Percentiles rank a stretch among this genome's conserved stretches.
Evolutionary conservation across 192 early-diverging fungal genomes (phyloP).

Genomic region (Entomortierella beljakovae): DNA sequence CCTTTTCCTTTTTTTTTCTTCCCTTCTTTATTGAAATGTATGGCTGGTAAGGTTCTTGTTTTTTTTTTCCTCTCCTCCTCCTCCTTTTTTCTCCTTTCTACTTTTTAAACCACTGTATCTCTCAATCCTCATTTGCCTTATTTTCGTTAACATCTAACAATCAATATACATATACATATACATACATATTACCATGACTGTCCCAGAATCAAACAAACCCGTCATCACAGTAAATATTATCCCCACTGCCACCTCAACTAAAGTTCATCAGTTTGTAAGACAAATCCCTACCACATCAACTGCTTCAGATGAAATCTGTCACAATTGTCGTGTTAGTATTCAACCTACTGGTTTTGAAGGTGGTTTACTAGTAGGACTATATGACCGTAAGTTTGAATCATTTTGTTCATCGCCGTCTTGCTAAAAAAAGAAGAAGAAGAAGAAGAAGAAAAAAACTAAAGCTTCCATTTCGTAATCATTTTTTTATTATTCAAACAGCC

Average conservation of each 20-base stretch:
- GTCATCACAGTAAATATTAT: slow-evolving; percentile 11
- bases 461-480: too few species aligned
- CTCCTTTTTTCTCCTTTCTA: neutral
- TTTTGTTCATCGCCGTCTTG: too few species aligned
- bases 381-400: slow-evolving; percentile 39
- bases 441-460: too few species aligned
- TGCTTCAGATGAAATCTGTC: slow-evolving; percentile 31
- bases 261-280: slow-evolving; percentile 40
- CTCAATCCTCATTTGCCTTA: neutral
- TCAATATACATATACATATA: neutral
- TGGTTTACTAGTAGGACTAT: slow-evolving; percentile 44
- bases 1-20: neutral
- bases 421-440: too few species aligned
- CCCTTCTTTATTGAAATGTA: neutral
- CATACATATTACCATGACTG: slow-evolving; percentile 21
- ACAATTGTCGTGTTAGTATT: slow-evolving; percentile 43
- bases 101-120: neutral
- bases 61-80: neutral
- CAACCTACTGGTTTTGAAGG: slow-evolving; percentile 51
- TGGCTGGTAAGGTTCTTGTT: neutral
- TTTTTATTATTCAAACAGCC: slow-evolving; percentile 16
- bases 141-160: neutral
- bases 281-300: slow-evolving; percentile 21
- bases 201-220: slow-evolving; percentile 28
- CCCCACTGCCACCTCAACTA: slow-evolving; percentile 18